Evolutionary conservation across 345 rosid species (phyloP).

Genomic region (Fremontodendron californicum): DNA sequence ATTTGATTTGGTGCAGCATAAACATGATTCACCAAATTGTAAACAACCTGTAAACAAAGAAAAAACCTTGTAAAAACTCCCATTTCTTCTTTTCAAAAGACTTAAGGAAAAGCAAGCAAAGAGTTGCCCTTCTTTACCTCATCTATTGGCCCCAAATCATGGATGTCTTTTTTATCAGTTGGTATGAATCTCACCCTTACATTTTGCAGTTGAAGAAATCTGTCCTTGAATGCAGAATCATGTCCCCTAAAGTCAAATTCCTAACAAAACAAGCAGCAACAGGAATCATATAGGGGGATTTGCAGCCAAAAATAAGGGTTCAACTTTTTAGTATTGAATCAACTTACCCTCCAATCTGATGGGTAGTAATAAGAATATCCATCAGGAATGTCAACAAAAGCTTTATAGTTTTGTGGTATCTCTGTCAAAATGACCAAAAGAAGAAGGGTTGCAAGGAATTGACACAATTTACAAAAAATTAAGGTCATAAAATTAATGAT

Average conservation of each 20-base stretch:
- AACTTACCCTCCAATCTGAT: constrained; percentile 85
- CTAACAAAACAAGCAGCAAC: constrained; percentile 25
- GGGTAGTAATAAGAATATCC: constrained; percentile 88
- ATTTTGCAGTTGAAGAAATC: constrained; percentile 62
- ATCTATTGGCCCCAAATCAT: constrained; percentile 76
- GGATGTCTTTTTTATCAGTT: constrained; percentile 62
- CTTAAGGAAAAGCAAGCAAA: background rate
- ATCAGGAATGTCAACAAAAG: constrained; percentile 63
- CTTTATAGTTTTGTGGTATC: constrained; percentile 47
- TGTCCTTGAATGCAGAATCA: constrained; percentile 87
- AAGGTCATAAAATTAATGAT: background rate
- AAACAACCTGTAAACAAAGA: constrained; percentile 45
- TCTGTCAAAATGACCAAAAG: constrained; percentile 36
- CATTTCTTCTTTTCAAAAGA: background rate
- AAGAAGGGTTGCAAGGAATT: background rate
- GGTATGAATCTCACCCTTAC: constrained; percentile 91
- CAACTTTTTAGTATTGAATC: background rate
- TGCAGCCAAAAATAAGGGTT: constrained; percentile 6
- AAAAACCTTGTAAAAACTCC: background rate
- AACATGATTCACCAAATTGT: constrained; percentile 51
- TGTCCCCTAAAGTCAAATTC: constrained; percentile 84
- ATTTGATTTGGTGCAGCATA: constrained; percentile 75
- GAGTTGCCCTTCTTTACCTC: constrained; percentile 39
- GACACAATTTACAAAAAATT: background rate
- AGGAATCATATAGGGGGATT: background rate